Base-by-base conservation (phyloP, 345 rosid species). In the Melaleuca alternifolia region DNA sequence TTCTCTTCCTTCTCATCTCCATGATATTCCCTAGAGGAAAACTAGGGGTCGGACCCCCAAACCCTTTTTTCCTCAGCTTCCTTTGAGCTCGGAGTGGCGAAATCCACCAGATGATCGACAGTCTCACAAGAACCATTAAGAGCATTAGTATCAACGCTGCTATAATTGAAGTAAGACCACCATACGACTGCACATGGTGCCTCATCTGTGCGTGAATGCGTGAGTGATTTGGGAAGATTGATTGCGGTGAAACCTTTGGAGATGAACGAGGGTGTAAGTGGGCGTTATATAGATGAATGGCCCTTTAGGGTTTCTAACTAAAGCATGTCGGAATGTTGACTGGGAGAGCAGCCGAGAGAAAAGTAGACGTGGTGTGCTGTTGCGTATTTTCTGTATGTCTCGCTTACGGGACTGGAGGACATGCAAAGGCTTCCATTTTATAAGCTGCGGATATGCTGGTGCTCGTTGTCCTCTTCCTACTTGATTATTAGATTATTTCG, bases 11-110 rank as follows among this genome's bases (percentile, higher is more conserved):
- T 91, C 33, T 71, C 48, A 96, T 97, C 84, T 95, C 94, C 48
- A 54, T 61, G 48, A 93, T 88, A 86, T 94, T 97, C 84, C 98
- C 99, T 4, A 94, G 75, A 44, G 99, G 99, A 53, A 97, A 97
- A 24, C 82, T 87, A 7, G 99, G 99, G 18, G 89, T 54, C 51
- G 99, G 99, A 86, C 98, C 99, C 13, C 54, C 50, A 77, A 97
- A 96, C 33, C 99, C 98, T 61, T 90, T 92, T 46, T 75, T 92
- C 88, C 83, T 91, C 62, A 96, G 91, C 93, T 92, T 94, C 57
- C 81, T 86, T 75, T 89, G 91, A n/a, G 94, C 92, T 85, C 82
- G 88, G 79, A 83, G 46, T 1, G 99, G 98, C 28, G 52, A 91
- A 86, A 96, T 86, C 97, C 97, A 94, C 89, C 92, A 95, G 76